These are phyloP conservation scores for Solanum lignicaule DNA, from an alignment of 257 asterid genomes.

Conservation along the genomic window DNA sequence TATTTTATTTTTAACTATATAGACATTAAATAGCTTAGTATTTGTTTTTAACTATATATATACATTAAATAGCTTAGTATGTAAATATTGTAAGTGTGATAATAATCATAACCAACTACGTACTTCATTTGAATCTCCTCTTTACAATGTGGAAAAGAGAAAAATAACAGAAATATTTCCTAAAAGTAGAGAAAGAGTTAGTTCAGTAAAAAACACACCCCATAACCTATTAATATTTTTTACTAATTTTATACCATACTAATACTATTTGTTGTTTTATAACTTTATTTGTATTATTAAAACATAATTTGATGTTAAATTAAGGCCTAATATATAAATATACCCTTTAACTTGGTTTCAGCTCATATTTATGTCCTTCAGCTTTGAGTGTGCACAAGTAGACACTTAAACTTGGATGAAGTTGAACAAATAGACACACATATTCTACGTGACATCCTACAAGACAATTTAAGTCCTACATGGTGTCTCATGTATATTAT, in stretches of 20 bases:
- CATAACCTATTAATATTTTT: neutral
- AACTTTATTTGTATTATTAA: neutral
- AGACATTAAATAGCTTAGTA: neutral
- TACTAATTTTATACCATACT: too few species aligned
- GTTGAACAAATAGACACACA: too few species aligned
- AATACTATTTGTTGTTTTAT: neutral
- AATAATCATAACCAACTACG: neutral
- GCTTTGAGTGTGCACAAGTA: rapidly evolving
- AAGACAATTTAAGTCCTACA: too few species aligned
- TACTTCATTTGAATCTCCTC: neutral
- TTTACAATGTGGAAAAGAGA: neutral
- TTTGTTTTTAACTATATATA: neutral
- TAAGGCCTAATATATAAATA: too few species aligned
- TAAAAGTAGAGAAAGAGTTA: neutral
- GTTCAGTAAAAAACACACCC: neutral
- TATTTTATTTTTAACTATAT: neutral
- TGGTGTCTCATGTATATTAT: too few species aligned
- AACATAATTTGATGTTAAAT: too few species aligned
- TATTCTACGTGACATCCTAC: too few species aligned
- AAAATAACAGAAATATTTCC: neutral
- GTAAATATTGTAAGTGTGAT: neutral
- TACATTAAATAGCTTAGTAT: neutral
- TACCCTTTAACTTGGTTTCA: rapidly evolving
- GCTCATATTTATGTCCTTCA: too few species aligned
- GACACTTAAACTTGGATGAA: too few species aligned